Percentiles rank a stretch among this genome's conserved stretches.
Evolutionary conservation across 805 yeast genomes (phyloP).

Genomic region (Cyberlindnera nakhonratchasimensis): DNA sequence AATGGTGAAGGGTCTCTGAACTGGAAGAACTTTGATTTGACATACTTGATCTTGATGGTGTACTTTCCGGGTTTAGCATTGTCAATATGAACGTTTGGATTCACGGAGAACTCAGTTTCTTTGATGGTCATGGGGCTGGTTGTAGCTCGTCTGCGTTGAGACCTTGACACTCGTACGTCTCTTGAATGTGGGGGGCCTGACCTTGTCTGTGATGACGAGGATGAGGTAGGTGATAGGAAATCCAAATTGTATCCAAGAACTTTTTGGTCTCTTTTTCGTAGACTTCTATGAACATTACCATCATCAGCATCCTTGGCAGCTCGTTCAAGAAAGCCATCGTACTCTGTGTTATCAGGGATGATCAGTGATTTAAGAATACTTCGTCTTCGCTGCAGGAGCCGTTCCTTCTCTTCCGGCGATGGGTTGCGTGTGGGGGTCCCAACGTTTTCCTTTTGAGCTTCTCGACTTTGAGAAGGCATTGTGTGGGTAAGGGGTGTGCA

Average conservation of each 20-base stretch:
- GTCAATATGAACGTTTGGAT: slow-evolving; percentile 22
- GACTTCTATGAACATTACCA: slow-evolving; percentile 13
- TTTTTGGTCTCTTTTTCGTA: slow-evolving; percentile 11
- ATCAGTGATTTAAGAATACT: slow-evolving; percentile 30
- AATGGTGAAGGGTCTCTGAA: slow-evolving; percentile 28
- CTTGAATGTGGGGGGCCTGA: not conserved
- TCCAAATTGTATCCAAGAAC: slow-evolving; percentile 2
- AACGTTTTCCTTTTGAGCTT: slow-evolving; percentile 4
- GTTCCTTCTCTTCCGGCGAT: slow-evolving; percentile 17
- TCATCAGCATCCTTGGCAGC: slow-evolving; percentile 26
- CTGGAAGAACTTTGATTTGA: slow-evolving; percentile 27
- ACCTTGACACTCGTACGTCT: not conserved
- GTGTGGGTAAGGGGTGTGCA: no score
- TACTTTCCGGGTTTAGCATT: not conserved
- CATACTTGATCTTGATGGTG: slow-evolving; percentile 17
- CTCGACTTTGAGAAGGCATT: not conserved
- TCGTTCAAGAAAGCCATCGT: slow-evolving; percentile 34
- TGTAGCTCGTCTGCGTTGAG: slow-evolving; percentile 6
- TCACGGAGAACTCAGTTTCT: slow-evolving; percentile 10
- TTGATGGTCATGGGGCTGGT: not conserved
- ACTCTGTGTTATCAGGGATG: slow-evolving; percentile 38
- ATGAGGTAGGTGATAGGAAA: not conserved
- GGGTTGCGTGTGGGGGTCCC: slow-evolving; percentile 6
- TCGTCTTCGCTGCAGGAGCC: slow-evolving; percentile 17
- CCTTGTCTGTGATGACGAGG: slow-evolving; percentile 1